Evolutionary conservation across 1,284 basidiomycete genomes (phyloP), one percentile per base, ranked within the genome.

Genomic region (Peniophora sp.): DNA sequence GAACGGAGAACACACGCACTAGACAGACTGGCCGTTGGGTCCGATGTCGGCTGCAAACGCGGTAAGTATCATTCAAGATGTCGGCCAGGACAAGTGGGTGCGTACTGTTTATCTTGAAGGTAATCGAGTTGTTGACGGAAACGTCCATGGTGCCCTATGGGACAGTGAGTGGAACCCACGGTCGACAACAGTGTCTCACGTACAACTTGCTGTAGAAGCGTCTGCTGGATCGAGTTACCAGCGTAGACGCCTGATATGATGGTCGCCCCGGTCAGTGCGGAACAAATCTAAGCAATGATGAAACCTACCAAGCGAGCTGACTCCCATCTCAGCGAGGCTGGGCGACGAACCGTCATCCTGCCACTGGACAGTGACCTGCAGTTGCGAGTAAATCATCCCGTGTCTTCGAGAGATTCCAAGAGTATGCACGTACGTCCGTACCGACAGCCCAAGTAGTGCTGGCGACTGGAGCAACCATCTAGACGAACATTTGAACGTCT

Each of bases 391-490:
- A 32, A 12, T 32, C 12, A 5, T 32, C 5, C 6, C 12, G 5
- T 32, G 6, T 12, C 27, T 32, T 32, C 27, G 12, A 12, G 6
- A 12, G 12, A 12, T 12, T 32, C 12, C 27, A 32, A 32, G 12
- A 6, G 27, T n/a, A n/a, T n/a, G n/a, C n/a, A 32, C 27, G 27
- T 12, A 32, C 27, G 27, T 63, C 57, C 61, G 83, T 70, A 27
- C 88, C 89, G 53, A 74, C 86, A n/a, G 70, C 63, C 61, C 76
- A 82, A 10, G 60, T 68, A 12, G 80, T 77, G 0, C 70, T 52
- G 8, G 72, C 70, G 23, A 80, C 72, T 8, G 89, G 88, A 3
- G 63, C 55, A 11, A 84, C 90, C 35, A 81, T 64, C 85, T 90
- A 56, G 12, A 54, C 23, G 38, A 38, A 14, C 9, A 16, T 45